A percentile compares a stretch with the other conserved stretches of the same genome.
Evolutionary conservation across 2,329 filamentous ascomycete species (phyloP).

Genomic region (Myriosclerotinia curreyana): DNA sequence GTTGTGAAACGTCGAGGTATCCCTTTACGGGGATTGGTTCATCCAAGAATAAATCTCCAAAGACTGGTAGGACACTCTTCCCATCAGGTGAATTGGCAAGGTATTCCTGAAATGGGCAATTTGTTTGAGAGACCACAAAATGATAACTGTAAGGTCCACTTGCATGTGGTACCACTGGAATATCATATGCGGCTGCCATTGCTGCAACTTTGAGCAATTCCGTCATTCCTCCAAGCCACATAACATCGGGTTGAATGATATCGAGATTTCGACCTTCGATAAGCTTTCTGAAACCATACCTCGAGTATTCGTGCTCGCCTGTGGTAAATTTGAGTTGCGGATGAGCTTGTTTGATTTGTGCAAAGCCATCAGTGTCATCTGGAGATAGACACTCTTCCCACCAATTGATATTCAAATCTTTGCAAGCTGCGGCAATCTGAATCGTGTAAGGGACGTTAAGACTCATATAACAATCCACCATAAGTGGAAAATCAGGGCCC

Average conservation of each 20-base stretch:
- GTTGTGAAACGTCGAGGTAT: slow-evolving; percentile 71
- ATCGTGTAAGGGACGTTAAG: slow-evolving; percentile 91
- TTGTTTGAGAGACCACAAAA: slow-evolving; percentile 89
- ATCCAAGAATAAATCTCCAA: slow-evolving; percentile 85
- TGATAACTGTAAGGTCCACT: slow-evolving; percentile 94
- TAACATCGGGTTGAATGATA: slow-evolving; percentile 93
- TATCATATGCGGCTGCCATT: slow-evolving; percentile 88
- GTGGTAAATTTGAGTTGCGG: slow-evolving; percentile 92
- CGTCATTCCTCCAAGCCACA: slow-evolving; percentile 94
- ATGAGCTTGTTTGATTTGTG: slow-evolving; percentile 84
- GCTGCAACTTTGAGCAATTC: slow-evolving; percentile 86
- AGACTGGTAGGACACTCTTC: slow-evolving; percentile 84
- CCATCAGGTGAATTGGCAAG: slow-evolving; percentile 90
- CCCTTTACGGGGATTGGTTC: slow-evolving; percentile 86
- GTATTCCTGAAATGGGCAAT: slow-evolving; percentile 94
- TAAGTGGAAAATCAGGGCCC: slow-evolving; percentile 85
- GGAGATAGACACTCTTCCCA: slow-evolving; percentile 93
- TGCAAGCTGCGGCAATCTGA: slow-evolving; percentile 78
- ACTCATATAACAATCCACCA: slow-evolving; percentile 98
- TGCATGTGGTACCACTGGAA: slow-evolving; percentile 92
- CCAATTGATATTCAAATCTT: slow-evolving; percentile 89
- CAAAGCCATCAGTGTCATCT: slow-evolving; percentile 89
- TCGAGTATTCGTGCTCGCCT: slow-evolving; percentile 91
- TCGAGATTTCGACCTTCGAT: slow-evolving; percentile 89
- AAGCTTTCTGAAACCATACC: slow-evolving; percentile 92